These are phyloP conservation scores for Mycena alexandri DNA, from an alignment of 768 basidiomycete genomes.

Conservation along the genomic window DNA sequence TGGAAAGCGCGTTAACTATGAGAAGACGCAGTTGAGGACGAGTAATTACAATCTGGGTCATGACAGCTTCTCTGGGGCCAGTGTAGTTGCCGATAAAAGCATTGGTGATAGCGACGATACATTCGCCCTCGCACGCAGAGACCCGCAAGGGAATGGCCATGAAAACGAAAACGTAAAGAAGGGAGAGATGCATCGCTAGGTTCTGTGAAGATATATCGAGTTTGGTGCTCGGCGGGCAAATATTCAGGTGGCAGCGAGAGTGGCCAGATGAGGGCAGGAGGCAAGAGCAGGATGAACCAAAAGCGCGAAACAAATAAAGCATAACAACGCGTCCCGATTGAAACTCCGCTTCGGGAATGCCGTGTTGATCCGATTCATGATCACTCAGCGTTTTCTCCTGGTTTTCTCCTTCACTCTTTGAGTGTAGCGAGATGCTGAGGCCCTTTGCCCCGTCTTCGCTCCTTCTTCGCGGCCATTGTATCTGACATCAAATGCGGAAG, in stretches of 20 bases:
- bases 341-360: too few relatives aligned
- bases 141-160: conserved; percentile 53
- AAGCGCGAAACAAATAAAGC: not conserved
- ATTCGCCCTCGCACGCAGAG: conserved; percentile 77
- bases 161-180: conserved; percentile 40
- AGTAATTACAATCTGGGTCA: conserved; percentile 58
- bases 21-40: conserved; percentile 18
- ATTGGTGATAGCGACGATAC: conserved; percentile 71
- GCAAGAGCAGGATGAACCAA: not conserved
- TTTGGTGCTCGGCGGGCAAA: conserved; percentile 22
- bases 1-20: conserved; percentile 24
- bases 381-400: too few relatives aligned
- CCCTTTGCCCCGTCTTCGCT: too few relatives aligned
- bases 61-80: conserved; percentile 51
- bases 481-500: too few relatives aligned
- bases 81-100: conserved; percentile 67
- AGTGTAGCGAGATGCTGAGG: too few relatives aligned
- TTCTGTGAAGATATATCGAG: conserved; percentile 6
- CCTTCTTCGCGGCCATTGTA: too few relatives aligned
- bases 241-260: conserved; percentile 5
- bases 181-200: conserved; percentile 35
- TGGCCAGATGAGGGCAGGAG: not conserved
- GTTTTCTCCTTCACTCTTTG: too few relatives aligned
- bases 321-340: conserved; percentile 14
- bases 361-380: too few relatives aligned